A percentile compares a stretch with the other conserved stretches of the same genome.
Conservation (phyloP, 2,329 filamentous ascomycete genomes). For the Scortechinia acanthostroma region DNA sequence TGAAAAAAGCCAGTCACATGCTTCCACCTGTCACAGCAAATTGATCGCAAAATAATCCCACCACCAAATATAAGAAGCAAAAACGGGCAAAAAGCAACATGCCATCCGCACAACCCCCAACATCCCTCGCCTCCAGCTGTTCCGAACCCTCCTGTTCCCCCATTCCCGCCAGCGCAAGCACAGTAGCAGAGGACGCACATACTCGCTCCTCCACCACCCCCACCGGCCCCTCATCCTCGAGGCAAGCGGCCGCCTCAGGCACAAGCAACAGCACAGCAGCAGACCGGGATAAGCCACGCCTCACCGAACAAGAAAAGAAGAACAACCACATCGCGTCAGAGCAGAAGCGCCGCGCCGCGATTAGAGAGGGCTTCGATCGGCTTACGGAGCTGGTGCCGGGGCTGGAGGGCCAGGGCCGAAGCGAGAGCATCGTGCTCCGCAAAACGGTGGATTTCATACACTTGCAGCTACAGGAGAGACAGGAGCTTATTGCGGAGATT, state of each 20-base stretch:
- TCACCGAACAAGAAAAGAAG: constrained; percentile 67
- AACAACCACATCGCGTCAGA: constrained; percentile 67
- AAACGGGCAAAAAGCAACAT: too few relatives aligned
- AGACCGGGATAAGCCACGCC: constrained; percentile 45
- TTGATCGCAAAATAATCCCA: too few relatives aligned
- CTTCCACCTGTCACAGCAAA: too few relatives aligned
- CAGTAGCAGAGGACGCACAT: neutral
- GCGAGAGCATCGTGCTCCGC: constrained; percentile 60
- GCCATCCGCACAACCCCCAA: neutral
- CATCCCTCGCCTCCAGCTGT: neutral
- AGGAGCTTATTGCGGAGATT: constrained; percentile 36
- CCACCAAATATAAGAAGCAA: too few relatives aligned
- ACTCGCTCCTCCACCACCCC: neutral
- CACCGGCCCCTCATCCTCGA: neutral
- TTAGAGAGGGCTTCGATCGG: constrained; percentile 63
- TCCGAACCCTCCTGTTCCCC: neutral
- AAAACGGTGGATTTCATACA: constrained; percentile 46
- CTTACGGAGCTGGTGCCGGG: constrained; percentile 65
- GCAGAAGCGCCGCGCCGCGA: constrained; percentile 38
- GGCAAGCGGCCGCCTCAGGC: neutral
- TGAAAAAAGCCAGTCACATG: too few relatives aligned
- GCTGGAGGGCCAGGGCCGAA: constrained; percentile 60
- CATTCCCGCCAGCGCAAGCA: neutral
- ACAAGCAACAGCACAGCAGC: neutral
- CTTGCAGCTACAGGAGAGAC: constrained; percentile 37